phyloP scores from a whole-genome alignment of 345 rosid species.

The Rhizophora mangle region DNA sequence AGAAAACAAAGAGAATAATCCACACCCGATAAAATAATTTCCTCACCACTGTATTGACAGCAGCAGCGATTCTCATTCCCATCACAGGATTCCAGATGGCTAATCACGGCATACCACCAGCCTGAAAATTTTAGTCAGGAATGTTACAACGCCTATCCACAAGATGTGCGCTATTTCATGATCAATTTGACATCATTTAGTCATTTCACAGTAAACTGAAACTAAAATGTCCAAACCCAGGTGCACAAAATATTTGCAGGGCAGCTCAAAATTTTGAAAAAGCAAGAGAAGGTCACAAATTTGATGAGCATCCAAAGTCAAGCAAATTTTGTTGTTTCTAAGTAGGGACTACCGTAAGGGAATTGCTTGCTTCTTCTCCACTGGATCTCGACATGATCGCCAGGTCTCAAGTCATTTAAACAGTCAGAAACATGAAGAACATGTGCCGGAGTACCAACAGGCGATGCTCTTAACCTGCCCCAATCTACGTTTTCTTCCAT shows the following conservation, averaged over 20 bases:
- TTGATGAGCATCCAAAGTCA: neutral
- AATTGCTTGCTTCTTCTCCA: slow-evolving; percentile 91
- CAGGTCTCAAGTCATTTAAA: slow-evolving; percentile 67
- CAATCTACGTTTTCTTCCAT: slow-evolving; percentile 62
- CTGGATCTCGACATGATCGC: slow-evolving; percentile 88
- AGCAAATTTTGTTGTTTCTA: too few relatives aligned
- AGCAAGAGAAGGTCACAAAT: neutral
- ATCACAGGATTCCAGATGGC: slow-evolving; percentile 83
- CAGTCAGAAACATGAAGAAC: slow-evolving; percentile 68
- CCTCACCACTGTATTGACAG: slow-evolving; percentile 60
- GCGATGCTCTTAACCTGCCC: slow-evolving; percentile 80
- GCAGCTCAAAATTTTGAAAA: neutral
- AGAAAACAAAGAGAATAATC: neutral
- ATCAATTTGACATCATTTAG: neutral
- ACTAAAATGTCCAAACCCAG: neutral
- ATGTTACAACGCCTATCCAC: neutral
- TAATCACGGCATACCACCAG: slow-evolving; percentile 95
- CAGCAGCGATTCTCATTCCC: slow-evolving; percentile 60
- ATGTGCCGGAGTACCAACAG: slow-evolving; percentile 59
- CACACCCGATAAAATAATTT: neutral
- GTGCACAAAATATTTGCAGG: neutral
- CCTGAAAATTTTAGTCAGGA: slow-evolving; percentile 40
- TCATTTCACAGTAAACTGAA: neutral
- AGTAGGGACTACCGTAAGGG: slow-evolving; percentile 45
- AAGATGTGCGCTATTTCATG: neutral